Percentiles rank a stretch among this genome's conserved stretches.
Evolutionary conservation across 73 alveolate genomes (phyloP).

Genomic region (Effrenium voratum): DNA sequence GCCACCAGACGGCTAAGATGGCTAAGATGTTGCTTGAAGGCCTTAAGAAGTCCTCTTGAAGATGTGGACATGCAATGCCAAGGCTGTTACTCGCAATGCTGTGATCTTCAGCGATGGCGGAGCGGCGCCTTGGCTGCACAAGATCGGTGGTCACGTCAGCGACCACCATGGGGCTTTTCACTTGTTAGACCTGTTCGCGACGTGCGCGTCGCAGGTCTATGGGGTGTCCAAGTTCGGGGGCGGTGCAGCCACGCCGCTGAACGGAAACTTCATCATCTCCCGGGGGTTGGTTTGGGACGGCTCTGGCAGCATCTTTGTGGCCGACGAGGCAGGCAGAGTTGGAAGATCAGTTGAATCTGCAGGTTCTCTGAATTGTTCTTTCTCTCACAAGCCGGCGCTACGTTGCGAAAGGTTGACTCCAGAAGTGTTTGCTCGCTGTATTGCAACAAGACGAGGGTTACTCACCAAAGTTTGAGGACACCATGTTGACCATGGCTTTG

Average conservation of each 20-base stretch:
- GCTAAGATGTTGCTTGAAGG: too few relatives aligned
- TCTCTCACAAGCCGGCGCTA: neutral
- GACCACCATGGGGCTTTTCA: neutral
- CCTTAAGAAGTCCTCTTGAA: too few relatives aligned
- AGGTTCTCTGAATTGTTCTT: neutral
- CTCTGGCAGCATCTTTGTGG: conserved; percentile 67
- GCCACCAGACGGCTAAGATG: too few relatives aligned
- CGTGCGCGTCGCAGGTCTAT: neutral
- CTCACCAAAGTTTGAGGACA: neutral
- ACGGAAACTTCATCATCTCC: conserved; percentile 57
- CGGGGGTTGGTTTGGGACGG: conserved; percentile 76
- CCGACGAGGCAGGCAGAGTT: conserved; percentile 13
- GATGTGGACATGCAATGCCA: too few relatives aligned
- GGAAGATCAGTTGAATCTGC: neutral
- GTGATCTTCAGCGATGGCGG: conserved; percentile 67
- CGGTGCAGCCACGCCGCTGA: conserved; percentile 69
- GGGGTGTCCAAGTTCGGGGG: conserved; percentile 82
- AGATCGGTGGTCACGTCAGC: neutral
- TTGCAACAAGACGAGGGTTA: neutral
- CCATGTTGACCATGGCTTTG: neutral
- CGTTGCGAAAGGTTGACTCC: neutral
- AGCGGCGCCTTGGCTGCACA: conserved; percentile 5
- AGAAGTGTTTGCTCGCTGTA: neutral
- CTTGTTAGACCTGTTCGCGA: neutral
- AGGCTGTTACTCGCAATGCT: conserved; percentile 14